These are phyloP conservation scores for Fraxinus nigra DNA, from an alignment of 305 asterid species.

Conservation along the genomic window DNA sequence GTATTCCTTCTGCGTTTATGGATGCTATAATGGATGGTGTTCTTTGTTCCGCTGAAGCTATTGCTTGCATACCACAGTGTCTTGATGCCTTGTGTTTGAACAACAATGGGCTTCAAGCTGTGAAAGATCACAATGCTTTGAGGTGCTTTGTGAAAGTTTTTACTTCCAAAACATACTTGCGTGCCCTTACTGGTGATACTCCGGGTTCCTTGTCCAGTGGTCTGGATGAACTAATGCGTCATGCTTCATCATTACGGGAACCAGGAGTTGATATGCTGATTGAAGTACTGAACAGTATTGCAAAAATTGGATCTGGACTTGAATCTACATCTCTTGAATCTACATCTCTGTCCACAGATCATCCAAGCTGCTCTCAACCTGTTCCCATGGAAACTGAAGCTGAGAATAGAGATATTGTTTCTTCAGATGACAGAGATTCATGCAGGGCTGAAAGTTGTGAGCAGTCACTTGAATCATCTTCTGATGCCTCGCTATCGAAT, in stretches of 20 bases:
- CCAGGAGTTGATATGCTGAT: conserved; percentile 24
- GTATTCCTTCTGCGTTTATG: conserved; percentile 91
- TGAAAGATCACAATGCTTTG: conserved; percentile 86
- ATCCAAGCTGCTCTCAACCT: conserved; percentile 64
- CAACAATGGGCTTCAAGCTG: conserved; percentile 95
- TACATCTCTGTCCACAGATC: neutral
- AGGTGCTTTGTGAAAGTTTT: conserved; percentile 91
- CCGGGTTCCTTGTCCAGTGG: conserved; percentile 90
- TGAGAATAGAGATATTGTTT: conserved; percentile 52
- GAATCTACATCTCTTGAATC: neutral
- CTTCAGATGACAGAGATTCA: conserved; percentile 48
- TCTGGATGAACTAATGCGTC: conserved; percentile 97
- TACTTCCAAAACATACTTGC: conserved; percentile 73
- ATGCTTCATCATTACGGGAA: conserved; percentile 86
- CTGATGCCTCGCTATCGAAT: conserved; percentile 45
- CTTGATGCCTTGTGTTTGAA: conserved; percentile 96
- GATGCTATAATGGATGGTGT: conserved; percentile 96
- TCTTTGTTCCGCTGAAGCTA: conserved; percentile 92
- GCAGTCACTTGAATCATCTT: conserved; percentile 41
- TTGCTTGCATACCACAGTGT: conserved; percentile 95
- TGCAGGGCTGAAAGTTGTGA: conserved; percentile 53
- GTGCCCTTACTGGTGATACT: conserved; percentile 93
- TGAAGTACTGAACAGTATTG: neutral
- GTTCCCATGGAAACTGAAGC: conserved; percentile 94
- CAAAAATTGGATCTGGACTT: neutral